A percentile compares a stretch with the other conserved stretches of the same genome.
phyloP scores from a whole-genome alignment of 768 basidiomycete species.

The Pulveroboletus sp. region DNA sequence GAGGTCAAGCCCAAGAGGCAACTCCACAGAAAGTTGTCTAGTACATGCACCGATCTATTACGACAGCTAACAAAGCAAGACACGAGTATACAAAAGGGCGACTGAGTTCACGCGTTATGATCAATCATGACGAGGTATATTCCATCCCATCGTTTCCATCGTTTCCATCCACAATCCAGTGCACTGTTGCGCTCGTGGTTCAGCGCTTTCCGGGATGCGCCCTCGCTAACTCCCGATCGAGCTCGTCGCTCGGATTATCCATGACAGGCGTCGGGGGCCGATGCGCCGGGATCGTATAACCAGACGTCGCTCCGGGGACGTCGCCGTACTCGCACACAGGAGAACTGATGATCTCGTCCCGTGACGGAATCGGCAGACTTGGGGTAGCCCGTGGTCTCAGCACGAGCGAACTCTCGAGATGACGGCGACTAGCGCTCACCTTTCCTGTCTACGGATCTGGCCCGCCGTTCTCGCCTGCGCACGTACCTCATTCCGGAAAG shows the following conservation, averaged over 20 bases:
- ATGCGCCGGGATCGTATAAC: conserved; percentile 49
- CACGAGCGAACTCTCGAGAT: too few relatives aligned
- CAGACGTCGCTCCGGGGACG: conserved; percentile 65
- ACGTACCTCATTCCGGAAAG: conserved; percentile 87
- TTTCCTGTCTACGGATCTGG: conserved; percentile 75
- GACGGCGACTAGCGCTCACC: conserved; percentile 36
- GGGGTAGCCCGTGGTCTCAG: not conserved
- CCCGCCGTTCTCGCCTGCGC: conserved; percentile 71
- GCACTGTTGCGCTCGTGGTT: not conserved
- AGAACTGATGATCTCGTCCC: conserved; percentile 78
- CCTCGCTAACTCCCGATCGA: conserved; percentile 82
- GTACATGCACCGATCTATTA: too few relatives aligned
- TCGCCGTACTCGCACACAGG: conserved; percentile 61
- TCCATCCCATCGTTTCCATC: not conserved
- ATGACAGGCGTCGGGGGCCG: conserved; percentile 66
- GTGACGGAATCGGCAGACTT: conserved; percentile 74
- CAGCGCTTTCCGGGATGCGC: conserved; percentile 47
- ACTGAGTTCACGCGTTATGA: not conserved
- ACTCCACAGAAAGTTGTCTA: too few relatives aligned
- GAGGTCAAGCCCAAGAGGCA: too few relatives aligned
- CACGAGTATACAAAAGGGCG: not conserved
- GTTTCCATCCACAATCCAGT: not conserved
- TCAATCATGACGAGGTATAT: not conserved
- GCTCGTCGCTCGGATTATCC: conserved; percentile 81
- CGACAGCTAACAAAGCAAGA: not conserved